Evolutionary conservation across 2,329 filamentous ascomycete species (phyloP), one percentile per base, ranked within the genome.

Genomic region (Lecanicillium sp.): DNA sequence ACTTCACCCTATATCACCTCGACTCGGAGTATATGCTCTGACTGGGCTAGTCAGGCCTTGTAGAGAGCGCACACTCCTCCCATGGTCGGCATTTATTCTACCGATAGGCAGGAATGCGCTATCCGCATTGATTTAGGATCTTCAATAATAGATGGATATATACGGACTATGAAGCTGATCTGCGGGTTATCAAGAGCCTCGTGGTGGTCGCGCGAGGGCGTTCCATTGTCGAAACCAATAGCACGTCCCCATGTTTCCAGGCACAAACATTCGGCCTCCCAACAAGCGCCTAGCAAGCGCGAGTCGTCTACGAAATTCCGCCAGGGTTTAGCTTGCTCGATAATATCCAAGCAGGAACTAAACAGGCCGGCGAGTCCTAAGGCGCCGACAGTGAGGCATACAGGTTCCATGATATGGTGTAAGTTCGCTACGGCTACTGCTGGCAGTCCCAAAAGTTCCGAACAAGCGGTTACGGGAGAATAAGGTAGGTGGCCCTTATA

Each of bases 401-500:
- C 33, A 4, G 43, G 17, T 16, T 51, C 47, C 49, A 52, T 52
- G 11, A 9, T 9, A n/a, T 7, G 8, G 11, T 9, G 6, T 30
- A 30, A n/a, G 9, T 4, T n/a, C 28, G 17, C 4, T n/a, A n/a
- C n/a, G n/a, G n/a, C n/a, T n/a, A n/a, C n/a, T n/a, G n/a, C n/a
- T n/a, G n/a, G n/a, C n/a, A n/a, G n/a, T n/a, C n/a, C n/a, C n/a
- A n/a, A n/a, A n/a, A n/a, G n/a, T n/a, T n/a, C n/a, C n/a, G n/a
- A n/a, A n/a, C n/a, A n/a, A n/a, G n/a, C n/a, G n/a, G n/a, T n/a
- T n/a, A n/a, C n/a, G n/a, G n/a, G n/a, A n/a, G n/a, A n/a, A n/a
- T n/a, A n/a, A n/a, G n/a, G n/a, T n/a, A n/a, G n/a, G n/a, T n/a
- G n/a, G n/a, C n/a, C n/a, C n/a, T n/a, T n/a, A n/a, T n/a, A n/a